Evolutionary conservation across 1,139 yeast species (phyloP).

Genomic region (Ogataea hybrid): DNA sequence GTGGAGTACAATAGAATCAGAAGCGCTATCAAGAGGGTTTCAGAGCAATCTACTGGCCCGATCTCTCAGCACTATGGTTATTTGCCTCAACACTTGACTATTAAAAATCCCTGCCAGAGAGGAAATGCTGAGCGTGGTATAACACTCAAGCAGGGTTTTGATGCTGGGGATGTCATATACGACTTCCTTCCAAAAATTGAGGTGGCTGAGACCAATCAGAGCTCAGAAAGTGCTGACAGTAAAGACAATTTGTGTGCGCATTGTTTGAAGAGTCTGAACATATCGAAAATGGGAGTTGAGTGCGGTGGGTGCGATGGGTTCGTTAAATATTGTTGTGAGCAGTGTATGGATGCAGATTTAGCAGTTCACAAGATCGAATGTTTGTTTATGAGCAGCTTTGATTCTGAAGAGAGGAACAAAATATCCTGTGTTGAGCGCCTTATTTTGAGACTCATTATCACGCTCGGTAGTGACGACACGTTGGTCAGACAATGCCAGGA

Average conservation of each 20-base stretch:
- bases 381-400: constrained; percentile 11
- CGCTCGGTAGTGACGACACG: constrained; percentile 7
- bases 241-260: constrained; percentile 17
- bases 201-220: constrained; percentile 13
- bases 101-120: constrained; percentile 10
- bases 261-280: constrained; percentile 10
- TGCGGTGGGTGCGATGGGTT: constrained; percentile 15
- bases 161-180: constrained; percentile 13
- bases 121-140: constrained; percentile 20
- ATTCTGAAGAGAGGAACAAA: constrained; percentile 1
- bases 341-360: constrained; percentile 19
- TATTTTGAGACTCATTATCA: constrained; percentile 17
- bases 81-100: constrained; percentile 9
- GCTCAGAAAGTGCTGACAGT: constrained; percentile 6
- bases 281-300: constrained; percentile 2
- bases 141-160: not conserved
- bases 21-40: constrained; percentile 7
- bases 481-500: constrained; percentile 14
- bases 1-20: constrained; percentile 5
- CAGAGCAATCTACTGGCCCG: constrained; percentile 1
- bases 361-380: constrained; percentile 24
- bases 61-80: constrained; percentile 4
- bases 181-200: constrained; percentile 20
- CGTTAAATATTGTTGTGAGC: constrained; percentile 20
- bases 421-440: constrained; percentile 15